Evolutionary conservation across 306 rosid species (phyloP), one percentile per base, ranked within the genome.

Genomic region (Styphnolobium japonicum): DNA sequence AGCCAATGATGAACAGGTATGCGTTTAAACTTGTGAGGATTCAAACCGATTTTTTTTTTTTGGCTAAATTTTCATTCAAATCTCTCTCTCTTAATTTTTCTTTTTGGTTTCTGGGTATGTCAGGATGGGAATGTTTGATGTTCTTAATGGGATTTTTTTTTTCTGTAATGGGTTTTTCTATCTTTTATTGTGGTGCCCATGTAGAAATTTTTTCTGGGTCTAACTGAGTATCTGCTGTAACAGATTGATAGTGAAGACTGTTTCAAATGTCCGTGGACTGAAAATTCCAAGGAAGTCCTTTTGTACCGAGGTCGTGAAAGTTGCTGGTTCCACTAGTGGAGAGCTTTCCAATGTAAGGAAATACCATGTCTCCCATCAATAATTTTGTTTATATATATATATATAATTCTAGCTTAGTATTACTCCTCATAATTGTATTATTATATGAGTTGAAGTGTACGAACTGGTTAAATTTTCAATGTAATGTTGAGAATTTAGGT

Each of bases 241-340:
- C 85, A 95, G 98, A 84, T 65, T 90, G 66, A 67, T 92, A 7
- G 71, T 58, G 76, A 89, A 87, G 75, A 86, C 82, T 25, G 77
- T 66, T 27, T 84, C 85, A 29, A 87, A 73, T 80, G 39, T 76
- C 58, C 53, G 11, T 19, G 82, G 90, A 37, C 71, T 75, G 55
- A 88, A 84, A 67, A 65, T 81, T 85, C 79, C 77, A 16, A 63
- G 69, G 31, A 90, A 72, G 64, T 67, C 8, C 60, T 91, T 87
- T 73, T 88, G 89, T 57, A 77, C 85, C 0, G 87, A 65, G 56
- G 78, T 71, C 29, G 80, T 92, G 40, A 86, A 86, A 81, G 81
- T 79, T 70, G 75, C 85, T 70, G 82, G 81, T 70, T 87, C 90
- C 55, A 25, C 62, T 71, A 8, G 45, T 83, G 80, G 43, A 37